Evolutionary conservation across 2,329 filamentous ascomycete genomes (phyloP).

Genomic region (Trichoderma citrinoviride): DNA sequence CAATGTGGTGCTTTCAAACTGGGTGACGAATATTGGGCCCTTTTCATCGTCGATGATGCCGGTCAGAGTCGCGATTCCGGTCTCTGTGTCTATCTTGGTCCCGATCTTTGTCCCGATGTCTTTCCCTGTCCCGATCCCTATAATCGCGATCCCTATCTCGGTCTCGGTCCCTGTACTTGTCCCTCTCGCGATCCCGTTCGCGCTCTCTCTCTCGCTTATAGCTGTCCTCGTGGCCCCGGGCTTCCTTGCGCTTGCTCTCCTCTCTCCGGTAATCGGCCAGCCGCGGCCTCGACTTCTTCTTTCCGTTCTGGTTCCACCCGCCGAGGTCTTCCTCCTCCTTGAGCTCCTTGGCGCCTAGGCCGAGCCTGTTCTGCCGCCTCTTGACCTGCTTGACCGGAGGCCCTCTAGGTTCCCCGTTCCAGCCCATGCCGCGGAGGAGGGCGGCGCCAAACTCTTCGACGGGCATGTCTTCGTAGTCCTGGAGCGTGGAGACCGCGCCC

Average conservation of each 20-base stretch:
- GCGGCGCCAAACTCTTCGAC: constrained; percentile 94
- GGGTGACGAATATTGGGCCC: neutral
- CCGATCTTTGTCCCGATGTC: constrained; percentile 24
- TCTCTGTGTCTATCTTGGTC: constrained; percentile 12
- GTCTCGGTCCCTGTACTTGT: constrained; percentile 33
- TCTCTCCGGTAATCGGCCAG: constrained; percentile 51
- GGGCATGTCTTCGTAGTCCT: constrained; percentile 83
- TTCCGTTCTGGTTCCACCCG: constrained; percentile 71
- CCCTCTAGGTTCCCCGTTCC: constrained; percentile 68
- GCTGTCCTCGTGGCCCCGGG: constrained; percentile 42
- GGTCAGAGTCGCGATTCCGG: constrained; percentile 19
- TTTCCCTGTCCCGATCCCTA: constrained; percentile 11
- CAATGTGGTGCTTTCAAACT: no score
- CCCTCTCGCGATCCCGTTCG: constrained; percentile 41
- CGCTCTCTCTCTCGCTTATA: constrained; percentile 49
- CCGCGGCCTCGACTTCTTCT: constrained; percentile 47
- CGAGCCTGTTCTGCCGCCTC: constrained; percentile 75
- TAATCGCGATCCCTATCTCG: constrained; percentile 9
- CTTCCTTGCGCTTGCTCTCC: constrained; percentile 45
- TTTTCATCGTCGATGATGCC: constrained; percentile 23
- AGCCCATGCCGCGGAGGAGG: constrained; percentile 88
- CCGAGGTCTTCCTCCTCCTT: constrained; percentile 71
- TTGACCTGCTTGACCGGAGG: constrained; percentile 60
- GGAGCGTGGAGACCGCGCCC: constrained; percentile 72
- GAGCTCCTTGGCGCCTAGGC: constrained; percentile 83